phyloP scores from a whole-genome alignment of 805 yeast species.

The Kluyveromyces wickerhamii region DNA sequence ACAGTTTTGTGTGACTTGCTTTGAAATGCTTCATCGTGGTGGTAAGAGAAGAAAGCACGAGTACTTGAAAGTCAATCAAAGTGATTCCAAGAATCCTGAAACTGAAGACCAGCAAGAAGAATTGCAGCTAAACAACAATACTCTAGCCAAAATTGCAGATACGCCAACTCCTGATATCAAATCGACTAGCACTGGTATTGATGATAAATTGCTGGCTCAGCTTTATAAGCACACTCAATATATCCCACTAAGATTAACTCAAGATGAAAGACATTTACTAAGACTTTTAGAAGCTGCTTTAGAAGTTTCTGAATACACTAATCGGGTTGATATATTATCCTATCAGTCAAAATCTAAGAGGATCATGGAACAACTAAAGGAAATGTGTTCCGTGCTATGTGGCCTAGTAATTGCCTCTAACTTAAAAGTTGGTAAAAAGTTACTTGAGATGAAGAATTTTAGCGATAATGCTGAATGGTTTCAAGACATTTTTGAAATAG shows the following conservation, averaged over 20 bases:
- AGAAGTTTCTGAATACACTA: slow-evolving; percentile 73
- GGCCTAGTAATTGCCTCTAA: slow-evolving; percentile 75
- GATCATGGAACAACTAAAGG: slow-evolving; percentile 63
- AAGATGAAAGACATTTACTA: slow-evolving; percentile 61
- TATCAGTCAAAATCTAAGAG: slow-evolving; percentile 62
- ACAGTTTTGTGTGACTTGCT: slow-evolving; percentile 62
- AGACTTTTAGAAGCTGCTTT: slow-evolving; percentile 67
- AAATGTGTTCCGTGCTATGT: slow-evolving; percentile 69
- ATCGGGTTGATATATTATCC: slow-evolving; percentile 62
- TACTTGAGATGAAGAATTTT: slow-evolving; percentile 60
- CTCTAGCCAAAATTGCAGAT: slow-evolving; percentile 16
- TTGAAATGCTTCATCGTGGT: slow-evolving; percentile 57
- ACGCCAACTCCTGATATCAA: slow-evolving; percentile 8
- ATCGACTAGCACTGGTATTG: slow-evolving; percentile 15
- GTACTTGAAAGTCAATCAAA: slow-evolving; percentile 20
- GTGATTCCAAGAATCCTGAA: slow-evolving; percentile 15
- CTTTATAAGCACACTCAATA: slow-evolving; percentile 41
- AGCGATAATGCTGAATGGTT: slow-evolving; percentile 68
- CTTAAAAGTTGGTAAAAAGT: slow-evolving; percentile 57
- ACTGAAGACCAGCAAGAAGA: slow-evolving; percentile 12
- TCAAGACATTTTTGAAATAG: slow-evolving; percentile 63
- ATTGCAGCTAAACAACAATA: slow-evolving; percentile 12
- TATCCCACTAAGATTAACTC: slow-evolving; percentile 62
- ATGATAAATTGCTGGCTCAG: slow-evolving; percentile 29
- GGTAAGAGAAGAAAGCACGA: slow-evolving; percentile 50